Evolutionary conservation across 78 protist genomes (phyloP).

Genomic region (Dictyostelium capitatum): DNA sequence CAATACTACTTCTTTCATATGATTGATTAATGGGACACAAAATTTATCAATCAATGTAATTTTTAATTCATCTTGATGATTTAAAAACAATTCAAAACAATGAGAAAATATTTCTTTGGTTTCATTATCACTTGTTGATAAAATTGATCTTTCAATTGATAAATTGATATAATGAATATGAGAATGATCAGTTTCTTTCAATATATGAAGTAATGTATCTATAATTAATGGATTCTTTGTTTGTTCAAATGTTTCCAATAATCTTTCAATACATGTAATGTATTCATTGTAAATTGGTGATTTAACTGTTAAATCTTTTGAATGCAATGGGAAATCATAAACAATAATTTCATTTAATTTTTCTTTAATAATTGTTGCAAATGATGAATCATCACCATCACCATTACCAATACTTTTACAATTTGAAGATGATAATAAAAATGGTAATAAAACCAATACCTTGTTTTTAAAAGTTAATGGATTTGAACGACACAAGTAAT

Average conservation of each 20-base stretch:
- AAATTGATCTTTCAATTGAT: slow-evolving; percentile 33
- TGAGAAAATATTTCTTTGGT: slow-evolving; percentile 54
- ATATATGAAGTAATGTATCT: slow-evolving; percentile 49
- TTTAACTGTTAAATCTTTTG: slow-evolving; percentile 68
- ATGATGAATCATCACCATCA: neutral
- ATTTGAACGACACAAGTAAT: slow-evolving; percentile 47
- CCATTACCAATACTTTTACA: neutral
- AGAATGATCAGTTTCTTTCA: slow-evolving; percentile 59
- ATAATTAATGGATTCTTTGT: slow-evolving; percentile 48
- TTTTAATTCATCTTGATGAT: slow-evolving; percentile 50
- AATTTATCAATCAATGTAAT: slow-evolving; percentile 56
- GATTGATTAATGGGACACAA: slow-evolving; percentile 57
- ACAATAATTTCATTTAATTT: slow-evolving; percentile 77
- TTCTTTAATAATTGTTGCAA: slow-evolving; percentile 14
- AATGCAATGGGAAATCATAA: slow-evolving; percentile 77
- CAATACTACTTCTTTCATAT: slow-evolving; percentile 29
- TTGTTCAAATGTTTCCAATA: slow-evolving; percentile 63
- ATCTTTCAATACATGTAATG: slow-evolving; percentile 72
- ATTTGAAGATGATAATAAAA: slow-evolving; percentile 24
- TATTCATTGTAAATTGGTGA: slow-evolving; percentile 81
- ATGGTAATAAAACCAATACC: slow-evolving; percentile 41
- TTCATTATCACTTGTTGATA: slow-evolving; percentile 20
- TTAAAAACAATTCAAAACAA: slow-evolving; percentile 65
- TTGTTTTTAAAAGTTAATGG: slow-evolving; percentile 60
- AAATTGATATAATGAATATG: slow-evolving; percentile 37